Conservation (phyloP, 73 alveolate species). For the Paramecium bursaria region DNA sequence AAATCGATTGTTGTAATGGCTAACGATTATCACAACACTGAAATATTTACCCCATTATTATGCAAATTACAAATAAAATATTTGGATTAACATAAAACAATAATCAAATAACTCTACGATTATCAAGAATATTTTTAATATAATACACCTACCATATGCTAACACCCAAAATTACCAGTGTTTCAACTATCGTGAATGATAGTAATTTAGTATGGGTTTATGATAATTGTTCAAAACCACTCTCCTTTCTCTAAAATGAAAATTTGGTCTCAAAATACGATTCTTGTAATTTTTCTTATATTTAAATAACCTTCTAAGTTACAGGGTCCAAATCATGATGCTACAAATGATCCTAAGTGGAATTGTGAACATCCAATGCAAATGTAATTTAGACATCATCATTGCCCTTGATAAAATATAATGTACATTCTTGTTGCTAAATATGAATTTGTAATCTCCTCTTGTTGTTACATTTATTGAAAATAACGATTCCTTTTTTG, state of each 20-base stretch:
- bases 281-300: constrained; percentile 53
- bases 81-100: constrained; percentile 12
- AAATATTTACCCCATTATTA: too few species aligned
- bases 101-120: constrained; percentile 66
- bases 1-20: too few species aligned
- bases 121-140: constrained; percentile 66
- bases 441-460: constrained; percentile 64
- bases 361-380: constrained; percentile 68
- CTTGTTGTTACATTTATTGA: constrained; percentile 51
- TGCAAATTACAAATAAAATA: too few species aligned
- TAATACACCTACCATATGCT: constrained; percentile 69
- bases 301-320: constrained; percentile 36
- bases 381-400: constrained; percentile 61
- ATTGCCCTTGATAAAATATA: constrained; percentile 33
- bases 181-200: constrained; percentile 61
- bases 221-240: constrained; percentile 59
- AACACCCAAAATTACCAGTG: constrained; percentile 23
- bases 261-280: constrained; percentile 36
- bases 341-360: constrained; percentile 65
- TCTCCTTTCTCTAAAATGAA: constrained; percentile 61
- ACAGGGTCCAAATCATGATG: constrained; percentile 71
- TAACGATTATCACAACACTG: too few species aligned
- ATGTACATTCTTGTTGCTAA: constrained; percentile 57
- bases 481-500: constrained; percentile 62
- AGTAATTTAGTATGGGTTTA: constrained; percentile 59